Evolutionary conservation across 129 eudicot species (phyloP).

Genomic region (Helianthus annuus): DNA sequence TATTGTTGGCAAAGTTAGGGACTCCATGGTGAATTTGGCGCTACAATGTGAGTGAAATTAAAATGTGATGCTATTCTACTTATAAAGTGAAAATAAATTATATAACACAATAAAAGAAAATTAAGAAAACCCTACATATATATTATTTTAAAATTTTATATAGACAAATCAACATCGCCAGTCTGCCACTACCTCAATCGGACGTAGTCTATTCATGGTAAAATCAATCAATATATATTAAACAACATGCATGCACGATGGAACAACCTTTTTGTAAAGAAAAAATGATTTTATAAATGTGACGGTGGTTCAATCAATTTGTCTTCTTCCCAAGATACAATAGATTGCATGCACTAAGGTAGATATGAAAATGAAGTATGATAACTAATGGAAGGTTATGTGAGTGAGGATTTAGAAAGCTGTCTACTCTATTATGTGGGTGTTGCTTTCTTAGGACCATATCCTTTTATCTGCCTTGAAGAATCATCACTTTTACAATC

Average conservation of each 20-base stretch:
- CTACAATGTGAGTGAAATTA: too few species aligned
- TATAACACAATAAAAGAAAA: too few species aligned
- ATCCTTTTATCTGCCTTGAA: slow-evolving; percentile 35
- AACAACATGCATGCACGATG: slow-evolving; percentile 44
- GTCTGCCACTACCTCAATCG: background rate
- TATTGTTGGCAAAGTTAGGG: too few species aligned
- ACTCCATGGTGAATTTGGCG: too few species aligned
- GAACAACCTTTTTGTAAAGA: slow-evolving; percentile 33
- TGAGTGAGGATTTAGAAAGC: slow-evolving; percentile 33
- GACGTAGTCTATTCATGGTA: slow-evolving; percentile 39
- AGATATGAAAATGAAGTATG: slow-evolving; percentile 34
- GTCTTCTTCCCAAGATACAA: slow-evolving; percentile 37
- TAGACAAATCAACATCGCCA: too few species aligned
- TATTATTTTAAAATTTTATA: too few species aligned
- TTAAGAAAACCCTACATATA: too few species aligned
- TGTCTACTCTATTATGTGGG: slow-evolving; percentile 29
- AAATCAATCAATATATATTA: slow-evolving; percentile 25
- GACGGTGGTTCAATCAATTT: slow-evolving; percentile 19
- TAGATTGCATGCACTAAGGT: slow-evolving; percentile 32
- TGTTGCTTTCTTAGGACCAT: slow-evolving; percentile 46
- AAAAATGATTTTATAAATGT: slow-evolving; percentile 3
- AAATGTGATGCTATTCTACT: too few species aligned
- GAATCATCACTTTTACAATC: slow-evolving; percentile 29
- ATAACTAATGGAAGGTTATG: slow-evolving; percentile 42
- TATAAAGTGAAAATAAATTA: too few species aligned